Base-by-base conservation (phyloP, 768 basidiomycete genomes). In the Saitozyma sp. region DNA sequence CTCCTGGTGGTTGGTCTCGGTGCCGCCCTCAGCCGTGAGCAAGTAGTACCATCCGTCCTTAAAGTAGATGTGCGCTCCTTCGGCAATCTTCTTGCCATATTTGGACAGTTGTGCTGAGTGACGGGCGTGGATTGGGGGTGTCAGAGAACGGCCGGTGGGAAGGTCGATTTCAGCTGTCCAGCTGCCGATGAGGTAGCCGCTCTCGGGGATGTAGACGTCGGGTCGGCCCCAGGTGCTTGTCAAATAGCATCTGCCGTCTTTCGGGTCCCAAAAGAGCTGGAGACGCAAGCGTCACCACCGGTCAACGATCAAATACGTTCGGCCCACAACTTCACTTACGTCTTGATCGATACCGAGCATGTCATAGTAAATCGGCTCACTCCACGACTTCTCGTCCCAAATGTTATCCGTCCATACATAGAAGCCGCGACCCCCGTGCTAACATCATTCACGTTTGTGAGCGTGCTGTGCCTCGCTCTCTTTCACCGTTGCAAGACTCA, bases 11-110 rank as follows among this genome's bases (percentile, higher is more conserved):
- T 60, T 49, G 49, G n/a, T 57, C 48, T 71, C 62, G 38, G 74
- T 76, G 6, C 69, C 71, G 68, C 81, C 81, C 64, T 81, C 80
- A 1, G 81, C 81, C 8, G 78, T 74, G 64, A 81, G 62, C 9
- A 82, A 72, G 70, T 82, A 82, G 59, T 80, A 82, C 40, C 9
- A 58, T 0, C 59, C 69, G 49, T 75, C 71, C 50, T 62, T 62
- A 40, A 64, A 58, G 64, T 64, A 70, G 59, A 78, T 64, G 50
- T 78, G 77, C 6, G 73, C 67, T 13, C 69, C 77, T 55, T 78
- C 77, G 39, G 77, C 73, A 40, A 76, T 59, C 2, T 39, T 7
- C 9, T 54, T 41, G 48, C 42, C 58, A 10, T 45, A 20, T 7
- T 40, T 14, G n/a, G n/a, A n/a, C n/a, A 20, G n/a, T 37, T 8